Evolutionary conservation across 331 rosid genomes (phyloP).

Genomic region (Phaseolus coccineus): DNA sequence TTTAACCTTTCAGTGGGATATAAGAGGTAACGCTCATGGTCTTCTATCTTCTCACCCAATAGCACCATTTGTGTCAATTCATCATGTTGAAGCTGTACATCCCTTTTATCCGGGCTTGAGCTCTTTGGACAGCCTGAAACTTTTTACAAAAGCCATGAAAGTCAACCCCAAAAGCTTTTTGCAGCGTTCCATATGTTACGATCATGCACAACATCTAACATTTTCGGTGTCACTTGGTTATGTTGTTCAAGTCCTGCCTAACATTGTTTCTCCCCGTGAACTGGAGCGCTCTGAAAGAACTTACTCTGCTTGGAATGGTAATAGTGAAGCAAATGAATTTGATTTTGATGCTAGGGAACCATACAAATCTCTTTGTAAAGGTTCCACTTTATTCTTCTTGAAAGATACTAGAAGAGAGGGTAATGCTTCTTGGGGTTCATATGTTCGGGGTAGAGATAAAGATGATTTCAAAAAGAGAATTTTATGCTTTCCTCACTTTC

Average conservation of each 20-base stretch:
- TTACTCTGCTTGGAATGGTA: slow-evolving; percentile 83
- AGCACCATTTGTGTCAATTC: slow-evolving; percentile 82
- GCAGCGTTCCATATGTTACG: slow-evolving; percentile 78
- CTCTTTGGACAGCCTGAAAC: slow-evolving; percentile 74
- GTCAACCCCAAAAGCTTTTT: slow-evolving; percentile 68
- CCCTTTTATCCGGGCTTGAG: slow-evolving; percentile 76
- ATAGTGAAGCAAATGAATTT: slow-evolving; percentile 64
- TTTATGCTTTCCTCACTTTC: slow-evolving; percentile 65
- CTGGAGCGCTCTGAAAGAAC: slow-evolving; percentile 82
- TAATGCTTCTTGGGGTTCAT: slow-evolving; percentile 68
- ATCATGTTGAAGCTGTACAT: slow-evolving; percentile 79
- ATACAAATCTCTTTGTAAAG: slow-evolving; percentile 67
- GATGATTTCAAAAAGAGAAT: slow-evolving; percentile 66
- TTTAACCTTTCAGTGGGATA: slow-evolving; percentile 68
- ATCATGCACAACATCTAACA: slow-evolving; percentile 56
- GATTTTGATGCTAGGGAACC: slow-evolving; percentile 79
- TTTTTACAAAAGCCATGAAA: slow-evolving; percentile 74
- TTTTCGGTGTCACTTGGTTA: slow-evolving; percentile 77
- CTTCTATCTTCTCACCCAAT: slow-evolving; percentile 80
- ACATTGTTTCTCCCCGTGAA: slow-evolving; percentile 71
- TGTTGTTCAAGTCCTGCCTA: slow-evolving; percentile 69
- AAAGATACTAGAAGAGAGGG: slow-evolving; percentile 56
- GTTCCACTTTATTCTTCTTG: slow-evolving; percentile 69
- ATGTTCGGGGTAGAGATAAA: slow-evolving; percentile 56
- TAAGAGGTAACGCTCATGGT: slow-evolving; percentile 76